Conservation (phyloP, 1,139 yeast genomes). For the Debaryomycetaceae sp. region DNA sequence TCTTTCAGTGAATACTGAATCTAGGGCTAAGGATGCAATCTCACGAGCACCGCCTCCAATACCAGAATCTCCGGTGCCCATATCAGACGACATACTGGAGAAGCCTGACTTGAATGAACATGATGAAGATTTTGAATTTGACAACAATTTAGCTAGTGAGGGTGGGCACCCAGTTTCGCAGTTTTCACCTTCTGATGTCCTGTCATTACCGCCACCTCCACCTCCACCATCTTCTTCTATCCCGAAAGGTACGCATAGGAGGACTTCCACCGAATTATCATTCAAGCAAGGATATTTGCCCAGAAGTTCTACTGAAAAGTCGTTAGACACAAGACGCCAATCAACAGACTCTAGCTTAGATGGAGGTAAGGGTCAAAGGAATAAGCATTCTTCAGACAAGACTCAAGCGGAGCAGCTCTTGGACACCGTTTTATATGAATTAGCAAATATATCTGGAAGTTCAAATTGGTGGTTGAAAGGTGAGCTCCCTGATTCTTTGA, state of each 20-base stretch:
- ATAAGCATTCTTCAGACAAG: conserved; percentile 16
- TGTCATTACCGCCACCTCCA: conserved; percentile 4
- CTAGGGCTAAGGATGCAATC: not conserved
- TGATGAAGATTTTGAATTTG: not conserved
- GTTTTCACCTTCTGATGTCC: not conserved
- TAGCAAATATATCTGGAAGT: conserved; percentile 29
- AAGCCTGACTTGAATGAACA: not conserved
- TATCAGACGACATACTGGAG: not conserved
- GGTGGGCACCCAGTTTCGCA: not conserved
- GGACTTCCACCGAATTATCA: conserved; percentile 1
- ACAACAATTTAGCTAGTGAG: not conserved
- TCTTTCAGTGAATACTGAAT: not conserved
- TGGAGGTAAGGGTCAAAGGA: conserved; percentile 17
- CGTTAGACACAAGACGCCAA: conserved; percentile 1
- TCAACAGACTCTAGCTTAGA: conserved; percentile 10
- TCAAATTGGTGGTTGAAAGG: conserved; percentile 65
- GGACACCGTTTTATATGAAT: conserved; percentile 28
- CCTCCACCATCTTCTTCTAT: conserved; percentile 4
- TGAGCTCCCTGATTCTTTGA: conserved; percentile 57
- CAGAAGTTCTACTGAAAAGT: conserved; percentile 1
- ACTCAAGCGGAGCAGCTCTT: conserved; percentile 29
- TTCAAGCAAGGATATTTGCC: not conserved
- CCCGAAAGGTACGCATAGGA: not conserved
- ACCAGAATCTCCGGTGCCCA: not conserved
- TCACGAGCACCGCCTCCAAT: conserved; percentile 1